A percentile compares a stretch with the other conserved stretches of the same genome.
phyloP scores from a whole-genome alignment of 2,329 filamentous ascomycete genomes.

The Arthrobotrys sphaeroides region DNA sequence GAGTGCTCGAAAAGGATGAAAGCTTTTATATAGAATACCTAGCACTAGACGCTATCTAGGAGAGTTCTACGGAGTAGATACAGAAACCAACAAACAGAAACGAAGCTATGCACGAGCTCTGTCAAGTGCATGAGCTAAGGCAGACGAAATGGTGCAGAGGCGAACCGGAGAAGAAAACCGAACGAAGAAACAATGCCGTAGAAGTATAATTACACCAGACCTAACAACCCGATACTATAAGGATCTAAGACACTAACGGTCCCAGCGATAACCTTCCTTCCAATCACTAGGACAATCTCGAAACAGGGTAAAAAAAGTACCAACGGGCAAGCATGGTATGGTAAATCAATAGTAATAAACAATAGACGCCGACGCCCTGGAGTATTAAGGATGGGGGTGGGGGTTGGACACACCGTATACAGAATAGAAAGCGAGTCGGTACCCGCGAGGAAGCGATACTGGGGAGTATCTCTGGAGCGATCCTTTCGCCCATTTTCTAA shows the following conservation, averaged over 20 bases:
- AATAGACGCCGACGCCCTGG: conserved; percentile 17
- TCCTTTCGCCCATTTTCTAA: too few relatives aligned
- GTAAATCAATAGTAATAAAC: background rate
- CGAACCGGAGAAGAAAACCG: background rate
- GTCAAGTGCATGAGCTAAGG: background rate
- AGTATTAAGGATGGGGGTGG: conserved; percentile 20
- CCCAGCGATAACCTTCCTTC: background rate
- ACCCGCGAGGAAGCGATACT: too few relatives aligned
- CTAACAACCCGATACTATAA: conserved; percentile 3
- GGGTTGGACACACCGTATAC: conserved; percentile 48
- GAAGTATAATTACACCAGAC: conserved; percentile 11
- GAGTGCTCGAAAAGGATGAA: background rate
- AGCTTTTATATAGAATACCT: background rate
- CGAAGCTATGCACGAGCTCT: background rate
- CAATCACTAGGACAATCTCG: background rate
- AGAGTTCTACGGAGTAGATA: conserved; percentile 15
- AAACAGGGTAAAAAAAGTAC: background rate
- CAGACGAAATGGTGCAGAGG: background rate
- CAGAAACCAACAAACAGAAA: background rate
- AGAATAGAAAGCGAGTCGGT: too few relatives aligned
- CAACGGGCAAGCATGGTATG: background rate
- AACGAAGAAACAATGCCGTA: background rate
- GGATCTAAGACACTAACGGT: background rate
- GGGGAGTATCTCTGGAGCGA: too few relatives aligned
- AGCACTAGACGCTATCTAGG: background rate